Evolutionary conservation across 768 basidiomycete species (phyloP).

Genomic region (Trametes cinnabarina): DNA sequence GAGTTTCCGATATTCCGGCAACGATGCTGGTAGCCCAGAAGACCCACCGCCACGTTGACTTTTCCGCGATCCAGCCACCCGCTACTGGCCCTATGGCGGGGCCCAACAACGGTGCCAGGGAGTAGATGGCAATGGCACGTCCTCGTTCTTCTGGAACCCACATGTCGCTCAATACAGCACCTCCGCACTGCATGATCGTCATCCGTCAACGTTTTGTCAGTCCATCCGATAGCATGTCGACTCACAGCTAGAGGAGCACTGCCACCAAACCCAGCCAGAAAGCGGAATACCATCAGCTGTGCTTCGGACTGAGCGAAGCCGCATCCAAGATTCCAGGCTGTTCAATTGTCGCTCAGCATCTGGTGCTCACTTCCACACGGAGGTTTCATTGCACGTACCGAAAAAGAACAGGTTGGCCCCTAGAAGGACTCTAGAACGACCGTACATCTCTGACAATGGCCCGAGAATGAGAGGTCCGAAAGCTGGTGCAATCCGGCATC

Average conservation of each 20-base stretch:
- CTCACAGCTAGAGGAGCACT: conserved; percentile 60
- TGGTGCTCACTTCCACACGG: too few species aligned
- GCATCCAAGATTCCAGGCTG: conserved; percentile 57
- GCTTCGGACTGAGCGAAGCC: conserved; percentile 58
- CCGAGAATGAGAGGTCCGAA: conserved; percentile 48
- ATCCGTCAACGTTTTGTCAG: background rate
- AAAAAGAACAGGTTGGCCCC: conserved; percentile 64
- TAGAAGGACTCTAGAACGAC: conserved; percentile 62
- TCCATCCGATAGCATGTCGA: background rate
- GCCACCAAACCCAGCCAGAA: conserved; percentile 70
- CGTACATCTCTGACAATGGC: conserved; percentile 71
- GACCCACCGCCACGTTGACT: conserved; percentile 27
- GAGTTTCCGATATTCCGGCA: conserved; percentile 50
- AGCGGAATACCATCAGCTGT: conserved; percentile 65
- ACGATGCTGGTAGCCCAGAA: conserved; percentile 71
- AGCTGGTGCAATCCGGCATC: conserved; percentile 33
- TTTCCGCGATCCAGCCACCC: conserved; percentile 64
- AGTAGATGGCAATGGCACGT: conserved; percentile 60
- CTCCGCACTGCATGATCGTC: conserved; percentile 42
- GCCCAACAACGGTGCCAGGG: conserved; percentile 63
- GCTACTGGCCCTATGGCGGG: conserved; percentile 64
- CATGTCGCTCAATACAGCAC: conserved; percentile 65
- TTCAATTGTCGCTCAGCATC: too few species aligned
- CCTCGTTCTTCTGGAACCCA: conserved; percentile 65
- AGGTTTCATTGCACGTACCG: conserved; percentile 37